Base-by-base conservation (phyloP, 169 alveolate species). In the Miamiensis avidus region DNA sequence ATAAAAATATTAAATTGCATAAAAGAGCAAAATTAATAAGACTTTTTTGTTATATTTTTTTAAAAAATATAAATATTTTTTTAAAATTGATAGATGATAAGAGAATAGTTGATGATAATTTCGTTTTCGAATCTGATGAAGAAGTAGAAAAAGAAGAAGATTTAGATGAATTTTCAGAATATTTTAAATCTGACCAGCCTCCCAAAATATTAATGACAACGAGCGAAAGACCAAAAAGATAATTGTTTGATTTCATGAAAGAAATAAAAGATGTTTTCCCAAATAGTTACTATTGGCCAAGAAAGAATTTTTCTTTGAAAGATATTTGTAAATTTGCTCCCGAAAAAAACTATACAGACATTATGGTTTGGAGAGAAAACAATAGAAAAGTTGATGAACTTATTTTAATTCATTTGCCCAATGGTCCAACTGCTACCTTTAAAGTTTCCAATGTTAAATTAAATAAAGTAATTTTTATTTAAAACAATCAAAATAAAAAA, bases 381-480 rank as follows among this genome's bases (percentile, higher is more conserved):
- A 86, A 92, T 69, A 97, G 98, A 86, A 91, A 93, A 65, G 99
- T 99, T n/a, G 95, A 94, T 93, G 93, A 96, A 84, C 84, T 95
- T 83, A 91, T 91, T 78, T 87, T 94, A 83, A 91, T 95, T 79
- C 99, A 97, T 90, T 90, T 98, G 33, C 99, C 99, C 1, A 91
- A 94, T 89, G 99, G 99, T 0, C 99, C 99, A 0, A 97, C 99
- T 49, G 95, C 98, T 74, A 95, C 96, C 89, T 98, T 96, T 88
- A 95, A 97, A 89, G 91, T 98, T 49, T 90, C 97, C 29, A 96
- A 94, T 91, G 94, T 95, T 34, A 91, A 93, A 27, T 92, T 95
- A 82, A 96, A 79, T 65, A 33, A 79, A 49, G 69, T 49, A 49
- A 49, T 11, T 11, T 11, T 49, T 49, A 11, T 49, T 49, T 49